Conservation (phyloP, 805 yeast species). For the Millerago galiae region DNA sequence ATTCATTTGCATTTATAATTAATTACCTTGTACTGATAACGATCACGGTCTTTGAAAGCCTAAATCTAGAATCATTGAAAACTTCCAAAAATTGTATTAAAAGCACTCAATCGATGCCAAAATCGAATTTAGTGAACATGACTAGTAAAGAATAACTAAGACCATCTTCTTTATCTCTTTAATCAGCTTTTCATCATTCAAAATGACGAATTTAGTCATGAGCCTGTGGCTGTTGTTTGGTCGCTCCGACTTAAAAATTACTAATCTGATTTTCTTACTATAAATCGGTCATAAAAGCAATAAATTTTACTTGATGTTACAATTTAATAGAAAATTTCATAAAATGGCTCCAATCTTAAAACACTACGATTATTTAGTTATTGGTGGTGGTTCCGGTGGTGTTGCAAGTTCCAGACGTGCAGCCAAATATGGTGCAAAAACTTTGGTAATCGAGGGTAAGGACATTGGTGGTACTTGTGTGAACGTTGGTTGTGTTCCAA, state of each 20-base stretch:
- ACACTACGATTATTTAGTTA: constrained; percentile 87
- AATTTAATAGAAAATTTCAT: constrained; percentile 14
- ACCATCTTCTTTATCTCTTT: too few species aligned
- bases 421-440: constrained; percentile 86
- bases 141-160: too few species aligned
- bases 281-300: neutral
- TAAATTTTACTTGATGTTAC: constrained; percentile 5
- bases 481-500: constrained; percentile 98
- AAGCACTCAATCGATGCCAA: too few species aligned
- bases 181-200: too few species aligned
- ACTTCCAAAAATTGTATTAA: too few species aligned
- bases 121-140: too few species aligned
- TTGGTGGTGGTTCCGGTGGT: constrained; percentile 99
- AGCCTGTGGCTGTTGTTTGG: neutral
- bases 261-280: neutral
- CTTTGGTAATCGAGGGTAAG: constrained; percentile 72
- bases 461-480: constrained; percentile 98
- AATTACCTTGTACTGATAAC: too few species aligned
- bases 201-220: neutral
- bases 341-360: constrained; percentile 50
- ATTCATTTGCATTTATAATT: too few species aligned
- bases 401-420: constrained; percentile 98
- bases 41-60: too few species aligned
- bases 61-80: too few species aligned
- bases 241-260: neutral